phyloP scores from a whole-genome alignment of 441 rosid genomes.

The Hura crepitans region DNA sequence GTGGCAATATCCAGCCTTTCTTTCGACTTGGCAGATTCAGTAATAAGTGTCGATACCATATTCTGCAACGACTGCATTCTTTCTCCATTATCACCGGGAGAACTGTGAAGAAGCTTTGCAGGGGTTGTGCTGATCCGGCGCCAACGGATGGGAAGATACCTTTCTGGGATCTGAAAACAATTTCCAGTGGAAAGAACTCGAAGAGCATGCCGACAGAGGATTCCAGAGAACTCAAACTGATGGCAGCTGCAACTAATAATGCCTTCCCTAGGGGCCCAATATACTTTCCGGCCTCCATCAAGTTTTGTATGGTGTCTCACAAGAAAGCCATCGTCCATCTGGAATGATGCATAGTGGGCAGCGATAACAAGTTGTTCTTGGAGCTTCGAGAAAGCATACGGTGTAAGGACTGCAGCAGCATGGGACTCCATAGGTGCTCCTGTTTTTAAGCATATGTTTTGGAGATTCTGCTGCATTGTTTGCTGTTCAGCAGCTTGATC shows the following conservation, averaged over 20 bases:
- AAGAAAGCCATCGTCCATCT: conserved; percentile 74
- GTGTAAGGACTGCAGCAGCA: conserved; percentile 80
- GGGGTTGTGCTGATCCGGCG: conserved; percentile 54
- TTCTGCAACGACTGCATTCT: conserved; percentile 72
- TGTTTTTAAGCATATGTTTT: conserved; percentile 78
- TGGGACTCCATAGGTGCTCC: conserved; percentile 97
- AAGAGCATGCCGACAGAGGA: conserved; percentile 86
- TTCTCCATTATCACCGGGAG: conserved; percentile 49
- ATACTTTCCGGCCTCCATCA: conserved; percentile 87
- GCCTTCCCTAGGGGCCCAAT: conserved; percentile 86
- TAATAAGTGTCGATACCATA: conserved; percentile 65
- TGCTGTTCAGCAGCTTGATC: conserved; percentile 96
- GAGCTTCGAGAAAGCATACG: conserved; percentile 89
- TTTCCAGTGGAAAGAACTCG: conserved; percentile 89
- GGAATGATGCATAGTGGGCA: conserved; percentile 92
- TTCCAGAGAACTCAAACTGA: conserved; percentile 86
- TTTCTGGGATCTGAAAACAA: conserved; percentile 89
- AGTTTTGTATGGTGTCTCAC: conserved; percentile 93
- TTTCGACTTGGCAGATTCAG: conserved; percentile 76
- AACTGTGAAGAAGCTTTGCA: conserved; percentile 40
- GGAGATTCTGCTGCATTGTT: conserved; percentile 93
- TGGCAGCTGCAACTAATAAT: conserved; percentile 93
- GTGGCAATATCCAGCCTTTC: conserved; percentile 81
- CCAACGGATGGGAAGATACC: conserved; percentile 87
- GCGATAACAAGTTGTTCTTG: conserved; percentile 95